Percentiles rank a stretch among this genome's conserved stretches.
phyloP scores from a whole-genome alignment of 805 yeast genomes.

The Barnettozyma populi region DNA sequence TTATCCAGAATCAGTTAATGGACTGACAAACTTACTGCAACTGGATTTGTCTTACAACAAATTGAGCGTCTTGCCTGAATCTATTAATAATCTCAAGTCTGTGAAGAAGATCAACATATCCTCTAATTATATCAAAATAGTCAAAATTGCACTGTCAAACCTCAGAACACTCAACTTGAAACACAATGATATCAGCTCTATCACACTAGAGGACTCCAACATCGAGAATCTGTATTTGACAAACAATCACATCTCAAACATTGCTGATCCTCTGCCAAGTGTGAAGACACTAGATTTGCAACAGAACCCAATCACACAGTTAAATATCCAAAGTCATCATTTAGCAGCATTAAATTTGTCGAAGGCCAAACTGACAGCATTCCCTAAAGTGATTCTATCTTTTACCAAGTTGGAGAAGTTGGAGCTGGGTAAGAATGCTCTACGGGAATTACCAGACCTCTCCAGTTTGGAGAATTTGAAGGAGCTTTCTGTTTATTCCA shows the following conservation, averaged over 20 bases:
- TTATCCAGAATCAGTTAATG: slow-evolving; percentile 63
- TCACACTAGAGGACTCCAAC: slow-evolving; percentile 40
- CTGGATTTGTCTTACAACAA: slow-evolving; percentile 82
- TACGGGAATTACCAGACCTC: slow-evolving; percentile 73
- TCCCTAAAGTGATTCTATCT: slow-evolving; percentile 59
- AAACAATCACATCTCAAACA: slow-evolving; percentile 68
- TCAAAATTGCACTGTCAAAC: slow-evolving; percentile 40
- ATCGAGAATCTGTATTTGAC: slow-evolving; percentile 70
- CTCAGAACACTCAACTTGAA: slow-evolving; percentile 73
- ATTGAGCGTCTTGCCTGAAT: slow-evolving; percentile 53
- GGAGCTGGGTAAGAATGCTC: slow-evolving; percentile 74
- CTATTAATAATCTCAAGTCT: slow-evolving; percentile 52
- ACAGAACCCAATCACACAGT: slow-evolving; percentile 76
- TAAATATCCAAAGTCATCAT: slow-evolving; percentile 48
- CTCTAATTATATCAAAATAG: slow-evolving; percentile 51
- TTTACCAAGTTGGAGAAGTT: slow-evolving; percentile 67
- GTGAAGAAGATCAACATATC: slow-evolving; percentile 68
- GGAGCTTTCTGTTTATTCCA: slow-evolving; percentile 64
- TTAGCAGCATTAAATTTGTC: slow-evolving; percentile 71
- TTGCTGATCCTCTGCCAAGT: slow-evolving; percentile 55
- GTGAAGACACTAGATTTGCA: slow-evolving; percentile 68
- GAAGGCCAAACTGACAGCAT: slow-evolving; percentile 74
- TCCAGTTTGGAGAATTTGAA: slow-evolving; percentile 53
- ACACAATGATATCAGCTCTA: slow-evolving; percentile 51
- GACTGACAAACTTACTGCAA: slow-evolving; percentile 51